Base-by-base conservation (phyloP, 441 rosid genomes). In the Croton laevigatus region DNA sequence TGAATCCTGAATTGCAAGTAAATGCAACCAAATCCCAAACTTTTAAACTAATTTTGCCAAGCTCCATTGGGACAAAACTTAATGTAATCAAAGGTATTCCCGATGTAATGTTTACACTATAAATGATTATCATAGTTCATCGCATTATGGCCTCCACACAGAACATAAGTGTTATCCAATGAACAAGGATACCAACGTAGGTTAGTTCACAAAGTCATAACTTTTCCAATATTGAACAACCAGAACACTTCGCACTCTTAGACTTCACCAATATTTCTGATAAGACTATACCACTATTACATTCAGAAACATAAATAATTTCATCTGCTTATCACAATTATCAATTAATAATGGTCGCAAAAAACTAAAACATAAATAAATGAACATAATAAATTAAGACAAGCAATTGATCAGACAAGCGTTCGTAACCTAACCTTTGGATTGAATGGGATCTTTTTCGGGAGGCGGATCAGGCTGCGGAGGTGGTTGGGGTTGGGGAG, bases 391-490 rank as follows among this genome's bases (percentile, higher is more conserved):
- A 6, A 8, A 23, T 5, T 42, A 57, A 11, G 32, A 57, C 38
- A 12, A 11, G 5, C 11, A 53, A 27, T 57, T 32, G 61, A 23
- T 57, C 13, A 7, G 20, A 45, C 1, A 27, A 46, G 4, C 37
- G 19, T 16, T 52, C 8, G 6, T 17, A 16, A 32, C 5, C 32
- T 14, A 42, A 89, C 94, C 94, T 76, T 49, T 51, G 59, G 70
- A 71, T 19, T 38, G 77, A 78, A 48, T 51, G 3, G 80, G 65
- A 67, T 80, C 79, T 16, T 66, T 79, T 52, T 74, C 76, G 3
- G 85, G 87, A 65, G 85, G 84, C 1, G 84, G 89, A 36, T 84
- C 88, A 54, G 86, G 75, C 38, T 75, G 76, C 4, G 83, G 77
- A 10, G 86, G 84, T 40, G 84, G 83, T 2, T 83, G 88, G 5